These are phyloP conservation scores for Haematococcus lacustris DNA, from an alignment of 139 green algal genomes.

Conservation along the genomic window DNA sequence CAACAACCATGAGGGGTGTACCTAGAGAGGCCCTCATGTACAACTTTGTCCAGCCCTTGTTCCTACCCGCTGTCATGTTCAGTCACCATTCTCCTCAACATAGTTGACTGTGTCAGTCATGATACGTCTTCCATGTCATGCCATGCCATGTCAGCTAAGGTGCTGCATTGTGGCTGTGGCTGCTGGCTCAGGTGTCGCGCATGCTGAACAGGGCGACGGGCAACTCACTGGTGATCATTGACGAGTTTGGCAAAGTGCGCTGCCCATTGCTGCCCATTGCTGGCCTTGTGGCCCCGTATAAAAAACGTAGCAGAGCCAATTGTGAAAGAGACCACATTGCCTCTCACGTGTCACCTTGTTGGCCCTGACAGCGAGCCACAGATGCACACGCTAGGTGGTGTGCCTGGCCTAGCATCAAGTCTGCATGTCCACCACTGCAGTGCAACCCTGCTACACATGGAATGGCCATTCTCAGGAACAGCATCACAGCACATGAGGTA, in stretches of 20 bases:
- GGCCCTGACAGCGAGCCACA: too few species aligned
- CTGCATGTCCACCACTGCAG: too few species aligned
- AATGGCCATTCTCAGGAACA: too few species aligned
- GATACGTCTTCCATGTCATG: background rate
- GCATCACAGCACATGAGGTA: too few species aligned
- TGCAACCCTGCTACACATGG: too few species aligned
- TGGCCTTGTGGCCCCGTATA: too few species aligned
- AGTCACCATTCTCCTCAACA: background rate
- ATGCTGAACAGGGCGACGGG: constrained; percentile 69
- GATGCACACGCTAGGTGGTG: too few species aligned
- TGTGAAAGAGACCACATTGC: too few species aligned
- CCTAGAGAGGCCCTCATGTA: background rate
- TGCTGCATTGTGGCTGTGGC: background rate
- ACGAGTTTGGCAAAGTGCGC: constrained; percentile 90
- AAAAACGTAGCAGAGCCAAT: too few species aligned
- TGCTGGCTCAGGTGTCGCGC: constrained; percentile 28
- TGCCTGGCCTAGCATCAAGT: too few species aligned
- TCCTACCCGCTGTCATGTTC: background rate
- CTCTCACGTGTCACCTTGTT: too few species aligned
- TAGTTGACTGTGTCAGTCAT: background rate
- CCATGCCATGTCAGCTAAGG: background rate
- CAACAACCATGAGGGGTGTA: background rate
- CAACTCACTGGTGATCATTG: constrained; percentile 79
- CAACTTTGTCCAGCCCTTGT: background rate
- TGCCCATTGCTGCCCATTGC: too few species aligned